Evolutionary conservation across 2,329 filamentous ascomycete species (phyloP).

Genomic region (Xylariaceae sp.): DNA sequence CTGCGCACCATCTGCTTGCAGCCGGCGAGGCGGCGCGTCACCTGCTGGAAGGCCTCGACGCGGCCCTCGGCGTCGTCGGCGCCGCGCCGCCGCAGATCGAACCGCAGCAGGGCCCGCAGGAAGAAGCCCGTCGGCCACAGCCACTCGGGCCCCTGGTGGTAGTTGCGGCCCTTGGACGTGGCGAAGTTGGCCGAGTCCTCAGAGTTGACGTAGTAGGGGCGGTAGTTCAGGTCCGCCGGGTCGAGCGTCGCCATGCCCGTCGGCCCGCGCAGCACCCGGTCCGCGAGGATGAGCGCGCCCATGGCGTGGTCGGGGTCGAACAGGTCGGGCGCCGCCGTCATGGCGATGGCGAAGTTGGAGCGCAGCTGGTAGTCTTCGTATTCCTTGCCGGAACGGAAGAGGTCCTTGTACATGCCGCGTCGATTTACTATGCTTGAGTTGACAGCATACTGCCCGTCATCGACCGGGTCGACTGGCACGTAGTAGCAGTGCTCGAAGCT

Average conservation of each 20-base stretch:
- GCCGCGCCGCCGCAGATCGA: conserved; percentile 69
- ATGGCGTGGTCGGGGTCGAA: conserved; percentile 76
- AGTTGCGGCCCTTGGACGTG: conserved; percentile 90
- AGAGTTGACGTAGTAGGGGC: conserved; percentile 88
- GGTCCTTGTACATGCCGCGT: conserved; percentile 94
- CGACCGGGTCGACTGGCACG: conserved; percentile 59
- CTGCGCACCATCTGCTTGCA: conserved; percentile 79
- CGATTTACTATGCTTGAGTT: conserved; percentile 76
- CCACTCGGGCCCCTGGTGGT: conserved; percentile 98
- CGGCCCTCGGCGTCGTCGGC: conserved; percentile 48
- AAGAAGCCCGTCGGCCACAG: conserved; percentile 97
- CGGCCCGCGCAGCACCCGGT: conserved; percentile 73
- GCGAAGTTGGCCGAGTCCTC: conserved; percentile 89
- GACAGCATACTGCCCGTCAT: conserved; percentile 73
- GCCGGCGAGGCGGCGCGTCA: conserved; percentile 71
- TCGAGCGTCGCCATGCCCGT: conserved; percentile 95
- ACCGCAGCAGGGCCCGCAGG: conserved; percentile 81
- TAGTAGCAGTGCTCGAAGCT: conserved; percentile 95
- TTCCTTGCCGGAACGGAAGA: conserved; percentile 88
- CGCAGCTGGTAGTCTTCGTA: conserved; percentile 97
- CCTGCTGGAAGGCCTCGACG: conserved; percentile 88
- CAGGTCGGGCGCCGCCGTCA: conserved; percentile 84
- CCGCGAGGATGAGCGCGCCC: conserved; percentile 69
- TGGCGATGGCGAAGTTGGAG: conserved; percentile 89
- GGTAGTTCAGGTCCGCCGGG: conserved; percentile 85